Conservation (phyloP, 805 yeast species). For the Saccharomycopsis sp. region DNA sequence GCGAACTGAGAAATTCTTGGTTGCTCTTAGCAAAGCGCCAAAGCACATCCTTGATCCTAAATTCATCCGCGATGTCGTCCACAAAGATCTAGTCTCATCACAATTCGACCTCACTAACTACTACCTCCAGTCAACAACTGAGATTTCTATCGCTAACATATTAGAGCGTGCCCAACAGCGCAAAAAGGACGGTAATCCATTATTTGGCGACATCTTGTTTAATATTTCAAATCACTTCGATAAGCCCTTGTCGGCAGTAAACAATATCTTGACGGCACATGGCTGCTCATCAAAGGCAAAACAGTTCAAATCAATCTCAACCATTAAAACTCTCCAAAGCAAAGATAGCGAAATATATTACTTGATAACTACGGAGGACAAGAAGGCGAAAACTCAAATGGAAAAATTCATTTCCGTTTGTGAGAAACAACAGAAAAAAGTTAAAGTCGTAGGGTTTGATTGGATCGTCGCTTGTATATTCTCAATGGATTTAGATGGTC, state of each 20-base stretch:
- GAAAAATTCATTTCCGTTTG: slow-evolving; percentile 26
- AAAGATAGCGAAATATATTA: slow-evolving; percentile 21
- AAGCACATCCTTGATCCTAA: slow-evolving; percentile 48
- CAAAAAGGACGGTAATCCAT: neutral
- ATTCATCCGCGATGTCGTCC: slow-evolving; percentile 41
- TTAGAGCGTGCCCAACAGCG: neutral
- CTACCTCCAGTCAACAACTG: slow-evolving; percentile 18
- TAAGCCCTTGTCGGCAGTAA: slow-evolving; percentile 39
- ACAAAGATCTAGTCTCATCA: slow-evolving; percentile 1
- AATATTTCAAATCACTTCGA: too few species aligned
- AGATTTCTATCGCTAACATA: slow-evolving; percentile 24
- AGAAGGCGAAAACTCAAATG: slow-evolving; percentile 25
- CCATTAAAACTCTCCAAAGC: slow-evolving; percentile 21
- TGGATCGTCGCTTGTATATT: slow-evolving; percentile 56
- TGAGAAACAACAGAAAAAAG: slow-evolving; percentile 23
- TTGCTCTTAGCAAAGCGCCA: slow-evolving; percentile 53
- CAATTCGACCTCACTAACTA: slow-evolving; percentile 5
- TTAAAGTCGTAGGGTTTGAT: slow-evolving; percentile 50
- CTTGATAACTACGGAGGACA: slow-evolving; percentile 30
- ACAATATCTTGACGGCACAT: slow-evolving; percentile 53
- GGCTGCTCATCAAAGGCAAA: slow-evolving; percentile 38
- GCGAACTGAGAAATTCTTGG: slow-evolving; percentile 82
- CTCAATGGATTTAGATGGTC: slow-evolving; percentile 29
- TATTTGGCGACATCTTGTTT: slow-evolving; percentile 45
- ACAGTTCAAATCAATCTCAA: slow-evolving; percentile 25